phyloP scores from a whole-genome alignment of 1,284 basidiomycete species.

The Nidula niveotomentosa region DNA sequence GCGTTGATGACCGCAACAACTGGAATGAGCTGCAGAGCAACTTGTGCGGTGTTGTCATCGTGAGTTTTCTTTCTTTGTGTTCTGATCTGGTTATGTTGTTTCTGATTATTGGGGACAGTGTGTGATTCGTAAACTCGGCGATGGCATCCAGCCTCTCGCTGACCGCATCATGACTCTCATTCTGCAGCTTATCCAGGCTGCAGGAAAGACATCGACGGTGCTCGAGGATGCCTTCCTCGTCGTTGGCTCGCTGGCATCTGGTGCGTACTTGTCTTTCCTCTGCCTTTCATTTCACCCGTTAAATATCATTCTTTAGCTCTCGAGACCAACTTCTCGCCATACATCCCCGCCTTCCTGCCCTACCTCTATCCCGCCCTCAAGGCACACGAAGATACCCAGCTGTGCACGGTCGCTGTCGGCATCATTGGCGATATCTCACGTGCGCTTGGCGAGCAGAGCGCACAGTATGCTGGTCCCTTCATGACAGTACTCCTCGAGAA shows the following conservation, averaged over 20 bases:
- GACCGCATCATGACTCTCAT: constrained; percentile 96
- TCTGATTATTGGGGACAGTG: constrained; percentile 44
- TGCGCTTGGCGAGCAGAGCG: constrained; percentile 83
- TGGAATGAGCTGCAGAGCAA: constrained; percentile 99
- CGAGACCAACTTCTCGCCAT: constrained; percentile 84
- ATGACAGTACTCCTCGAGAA: constrained; percentile 93
- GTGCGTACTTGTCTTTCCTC: constrained; percentile 29
- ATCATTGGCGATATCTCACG: constrained; percentile 96
- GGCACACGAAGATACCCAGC: constrained; percentile 92
- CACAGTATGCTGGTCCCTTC: constrained; percentile 84
- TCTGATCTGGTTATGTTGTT: background rate
- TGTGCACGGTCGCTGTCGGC: constrained; percentile 95
- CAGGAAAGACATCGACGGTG: constrained; percentile 93
- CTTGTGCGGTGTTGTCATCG: constrained; percentile 88
- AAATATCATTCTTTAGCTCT: constrained; percentile 50
- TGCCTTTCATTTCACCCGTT: background rate
- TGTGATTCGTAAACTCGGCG: constrained; percentile 82
- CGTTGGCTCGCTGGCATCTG: constrained; percentile 85
- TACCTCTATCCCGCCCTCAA: constrained; percentile 91
- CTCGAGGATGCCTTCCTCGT: constrained; percentile 97
- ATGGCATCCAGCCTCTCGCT: constrained; percentile 85
- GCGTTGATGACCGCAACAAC: constrained; percentile 96
- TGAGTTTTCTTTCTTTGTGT: constrained; percentile 34
- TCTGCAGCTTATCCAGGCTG: constrained; percentile 82
- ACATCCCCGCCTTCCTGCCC: constrained; percentile 89